Evolutionary conservation across 345 rosid species (phyloP), one percentile per base, ranked within the genome.

Genomic region (Eucalyptus microcorys): DNA sequence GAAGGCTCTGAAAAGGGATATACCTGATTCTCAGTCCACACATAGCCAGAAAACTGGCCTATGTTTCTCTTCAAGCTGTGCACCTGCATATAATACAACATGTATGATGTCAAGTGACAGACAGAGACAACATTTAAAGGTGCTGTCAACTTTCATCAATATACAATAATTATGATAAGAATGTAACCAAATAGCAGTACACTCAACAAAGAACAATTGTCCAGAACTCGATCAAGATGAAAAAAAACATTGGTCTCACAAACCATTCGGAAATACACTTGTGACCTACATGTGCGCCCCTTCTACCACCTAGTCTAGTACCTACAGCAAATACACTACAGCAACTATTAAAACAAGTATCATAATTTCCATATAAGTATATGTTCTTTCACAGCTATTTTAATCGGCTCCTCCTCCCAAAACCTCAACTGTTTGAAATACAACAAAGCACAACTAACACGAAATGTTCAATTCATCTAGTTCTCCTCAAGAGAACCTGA

Each of bases 11-110:
- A 43, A 34, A 86, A 66, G 86, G 86, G 53, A n/a, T 42, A 49
- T 91, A 96, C 99, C 99, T 98, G 97, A 57, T 95, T 95, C 89
- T 95, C 96, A 89, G 90, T 87, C 99, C 99, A 98, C 43, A 95
- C 96, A 91, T 87, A 98, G 79, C 99, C 99, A 49, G 99, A 98
- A 94, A 98, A 98, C 88, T 95, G 97, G 88, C 97, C 95, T 14
- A 98, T 95, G 91, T 98, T 96, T 92, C 90, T 95, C 96, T 98
- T 98, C 90, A 98, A 47, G 93, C 90, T 91, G 88, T 95, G 95
- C 87, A 94, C 91, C 99, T 98, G 95, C 91, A 93, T 71, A 88
- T 45, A 49, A 87, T 37, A 79, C 47, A 6, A 43, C 47, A 40
- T 37, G 15, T 76, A 42, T 76, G 30, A 76, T 40, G 47, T 76